Evolutionary conservation across 306 rosid species (phyloP).

Genomic region (Hippophae tibetana): DNA sequence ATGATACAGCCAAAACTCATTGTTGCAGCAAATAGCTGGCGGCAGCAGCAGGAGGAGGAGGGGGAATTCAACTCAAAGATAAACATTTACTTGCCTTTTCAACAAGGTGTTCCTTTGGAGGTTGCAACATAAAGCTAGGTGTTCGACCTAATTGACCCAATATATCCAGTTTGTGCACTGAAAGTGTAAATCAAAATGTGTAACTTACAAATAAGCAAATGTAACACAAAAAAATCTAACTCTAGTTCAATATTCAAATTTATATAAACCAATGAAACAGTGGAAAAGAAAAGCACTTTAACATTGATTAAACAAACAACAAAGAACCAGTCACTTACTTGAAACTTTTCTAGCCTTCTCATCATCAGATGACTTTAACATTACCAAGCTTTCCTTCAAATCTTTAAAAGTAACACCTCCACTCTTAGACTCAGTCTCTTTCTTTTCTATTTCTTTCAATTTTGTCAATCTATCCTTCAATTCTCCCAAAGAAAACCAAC

Average conservation of each 20-base stretch:
- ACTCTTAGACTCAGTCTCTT: slow-evolving; percentile 2
- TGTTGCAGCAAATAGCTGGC: not conserved
- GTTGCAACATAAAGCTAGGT: slow-evolving; percentile 36
- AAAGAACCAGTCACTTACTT: slow-evolving; percentile 17
- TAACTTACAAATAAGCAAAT: not conserved
- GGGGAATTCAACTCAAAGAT: not conserved
- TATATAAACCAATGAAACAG: not conserved
- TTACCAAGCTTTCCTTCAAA: slow-evolving; percentile 14
- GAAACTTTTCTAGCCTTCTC: slow-evolving; percentile 9
- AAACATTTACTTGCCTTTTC: slow-evolving; percentile 40
- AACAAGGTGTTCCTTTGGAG: slow-evolving; percentile 74
- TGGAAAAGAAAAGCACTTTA: not conserved
- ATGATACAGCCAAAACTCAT: no score
- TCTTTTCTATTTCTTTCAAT: slow-evolving; percentile 48
- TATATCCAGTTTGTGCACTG: slow-evolving; percentile 39
- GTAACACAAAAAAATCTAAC: no score
- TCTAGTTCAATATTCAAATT: not conserved
- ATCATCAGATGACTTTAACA: not conserved
- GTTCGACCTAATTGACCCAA: slow-evolving; percentile 34
- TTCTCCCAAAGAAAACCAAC: slow-evolving; percentile 54
- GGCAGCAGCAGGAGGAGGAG: no score
- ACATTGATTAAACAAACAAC: not conserved
- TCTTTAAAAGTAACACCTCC: not conserved
- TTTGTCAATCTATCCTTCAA: slow-evolving; percentile 55
- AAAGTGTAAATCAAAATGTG: slow-evolving; percentile 11